Evolutionary conservation across 2,329 filamentous ascomycete species (phyloP), one percentile per base, ranked within the genome.

Genomic region (Ambrosiella cleistominuta): DNA sequence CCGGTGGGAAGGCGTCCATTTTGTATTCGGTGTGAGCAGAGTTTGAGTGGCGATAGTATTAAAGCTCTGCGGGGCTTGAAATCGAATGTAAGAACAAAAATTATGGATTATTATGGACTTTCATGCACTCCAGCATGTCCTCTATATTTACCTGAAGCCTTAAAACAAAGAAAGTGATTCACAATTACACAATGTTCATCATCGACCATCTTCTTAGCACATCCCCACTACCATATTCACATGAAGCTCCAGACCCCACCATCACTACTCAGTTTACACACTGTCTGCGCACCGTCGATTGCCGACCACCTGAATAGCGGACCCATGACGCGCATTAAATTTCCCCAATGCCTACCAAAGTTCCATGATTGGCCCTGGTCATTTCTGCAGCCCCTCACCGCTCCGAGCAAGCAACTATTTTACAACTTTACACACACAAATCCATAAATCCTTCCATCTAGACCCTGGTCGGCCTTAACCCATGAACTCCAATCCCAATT

Each of bases 1-100:
- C 85, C 60, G 73, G 69, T 57, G 86, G 85, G 71, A 88, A 91
- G 65, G 79, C 86, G 70, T 93, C 85, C 87, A 93, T 93, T 62
- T 27, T 64, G 44, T 13, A 47, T 47, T n/a, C 44, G 13, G 7
- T 47, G n/a, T 66, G 61, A 3, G 19, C 27, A 3, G 27, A 27
- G 27, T 27, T 27, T 27, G 27, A 27, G 27, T 47, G 44, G 44
- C 9, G 44, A 47, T 47, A 27, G 27, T 27, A 27, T 27, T 13
- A 47, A 13, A 47, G 12, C n/a, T 47, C 19, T 13, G 13, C 11
- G 44, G 44, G 7, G 44, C 44, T 47, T 17, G 9, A 15, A 17
- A 11, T 17, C 13, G 12, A 47, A 11, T 15, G 11, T 2, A 42
- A 19, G 17, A 11, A 13, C 44, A 15, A 47, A 15, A 47, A 47